Evolutionary conservation across 1,284 basidiomycete species (phyloP).

Genomic region (Boletellus sp.): DNA sequence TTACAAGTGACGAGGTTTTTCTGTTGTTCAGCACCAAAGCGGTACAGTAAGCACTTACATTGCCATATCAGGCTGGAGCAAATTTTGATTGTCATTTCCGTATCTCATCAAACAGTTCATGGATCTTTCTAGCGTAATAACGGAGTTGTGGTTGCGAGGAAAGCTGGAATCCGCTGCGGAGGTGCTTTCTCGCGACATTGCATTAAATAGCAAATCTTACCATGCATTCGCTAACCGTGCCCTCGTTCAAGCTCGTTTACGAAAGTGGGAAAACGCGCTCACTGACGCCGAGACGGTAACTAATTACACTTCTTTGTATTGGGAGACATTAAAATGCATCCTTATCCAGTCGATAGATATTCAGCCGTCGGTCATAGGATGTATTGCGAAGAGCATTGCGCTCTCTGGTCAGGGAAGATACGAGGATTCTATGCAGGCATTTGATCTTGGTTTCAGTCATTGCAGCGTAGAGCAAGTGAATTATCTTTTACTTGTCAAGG

Average conservation of each 20-base stretch:
- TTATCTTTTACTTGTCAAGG: slow-evolving; percentile 17
- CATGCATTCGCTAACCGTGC: slow-evolving; percentile 15
- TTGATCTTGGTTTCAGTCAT: slow-evolving; percentile 15
- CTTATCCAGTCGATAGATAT: slow-evolving; percentile 12
- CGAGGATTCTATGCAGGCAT: slow-evolving; percentile 21
- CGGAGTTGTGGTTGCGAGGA: slow-evolving; percentile 9
- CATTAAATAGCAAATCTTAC: slow-evolving; percentile 10
- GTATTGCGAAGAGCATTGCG: slow-evolving; percentile 19
- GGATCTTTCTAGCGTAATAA: not conserved
- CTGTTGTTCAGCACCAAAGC: not conserved
- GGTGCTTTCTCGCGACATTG: slow-evolving; percentile 12
- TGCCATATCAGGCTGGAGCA: not conserved
- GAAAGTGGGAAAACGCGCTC: slow-evolving; percentile 7
- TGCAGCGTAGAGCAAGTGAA: slow-evolving; percentile 6
- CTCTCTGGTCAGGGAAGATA: slow-evolving; percentile 12
- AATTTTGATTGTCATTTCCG: not conserved
- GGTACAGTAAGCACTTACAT: slow-evolving; percentile 5
- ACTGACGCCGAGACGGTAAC: slow-evolving; percentile 18
- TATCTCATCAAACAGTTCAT: slow-evolving; percentile 12
- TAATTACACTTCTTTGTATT: not conserved
- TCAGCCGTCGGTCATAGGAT: slow-evolving; percentile 17
- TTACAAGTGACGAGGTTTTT: not conserved
- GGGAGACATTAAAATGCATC: not conserved
- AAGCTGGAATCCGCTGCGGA: slow-evolving; percentile 3
- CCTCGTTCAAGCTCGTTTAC: slow-evolving; percentile 10